Conservation (phyloP, 108 stramenopile genomes). For the Cyclotella sp. region DNA sequence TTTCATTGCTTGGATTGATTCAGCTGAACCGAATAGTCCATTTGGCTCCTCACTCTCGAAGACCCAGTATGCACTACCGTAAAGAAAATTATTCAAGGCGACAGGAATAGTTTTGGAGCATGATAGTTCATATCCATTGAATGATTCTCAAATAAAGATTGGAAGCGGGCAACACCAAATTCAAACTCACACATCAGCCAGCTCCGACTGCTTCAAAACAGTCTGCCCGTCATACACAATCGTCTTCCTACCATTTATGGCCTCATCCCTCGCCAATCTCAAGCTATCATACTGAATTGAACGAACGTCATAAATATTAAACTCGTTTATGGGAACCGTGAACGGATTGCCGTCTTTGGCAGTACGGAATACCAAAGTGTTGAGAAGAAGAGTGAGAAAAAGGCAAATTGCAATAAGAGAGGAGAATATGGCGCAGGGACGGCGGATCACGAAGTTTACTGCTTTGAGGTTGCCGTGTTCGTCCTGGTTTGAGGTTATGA, state of each 20-base stretch:
- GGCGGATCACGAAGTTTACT: conserved; percentile 56
- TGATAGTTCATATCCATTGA: no score
- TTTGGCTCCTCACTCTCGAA: conserved; percentile 46
- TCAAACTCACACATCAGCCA: not conserved
- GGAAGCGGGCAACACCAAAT: not conserved
- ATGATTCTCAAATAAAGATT: no score
- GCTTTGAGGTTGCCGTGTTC: conserved; percentile 62
- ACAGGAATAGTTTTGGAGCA: not conserved
- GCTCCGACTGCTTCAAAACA: no score
- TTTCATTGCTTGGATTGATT: conserved; percentile 50
- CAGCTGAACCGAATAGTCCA: conserved; percentile 46
- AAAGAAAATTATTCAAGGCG: not conserved
- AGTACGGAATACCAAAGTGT: conserved; percentile 27
- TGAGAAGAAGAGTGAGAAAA: conserved; percentile 40
- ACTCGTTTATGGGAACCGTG: conserved; percentile 48
- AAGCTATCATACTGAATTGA: conserved; percentile 55
- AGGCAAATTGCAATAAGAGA: conserved; percentile 45
- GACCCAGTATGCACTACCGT: conserved; percentile 49
- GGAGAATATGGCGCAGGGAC: conserved; percentile 45
- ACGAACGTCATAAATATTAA: conserved; percentile 52
- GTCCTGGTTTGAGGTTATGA: no score
- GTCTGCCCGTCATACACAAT: no score
- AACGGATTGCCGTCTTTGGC: conserved; percentile 56
- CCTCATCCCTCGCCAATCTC: conserved; percentile 51
- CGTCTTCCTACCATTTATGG: not conserved